Evolutionary conservation across 2,329 filamentous ascomycete species (phyloP).

Genomic region (Ceratocystiopsis brevicomis): DNA sequence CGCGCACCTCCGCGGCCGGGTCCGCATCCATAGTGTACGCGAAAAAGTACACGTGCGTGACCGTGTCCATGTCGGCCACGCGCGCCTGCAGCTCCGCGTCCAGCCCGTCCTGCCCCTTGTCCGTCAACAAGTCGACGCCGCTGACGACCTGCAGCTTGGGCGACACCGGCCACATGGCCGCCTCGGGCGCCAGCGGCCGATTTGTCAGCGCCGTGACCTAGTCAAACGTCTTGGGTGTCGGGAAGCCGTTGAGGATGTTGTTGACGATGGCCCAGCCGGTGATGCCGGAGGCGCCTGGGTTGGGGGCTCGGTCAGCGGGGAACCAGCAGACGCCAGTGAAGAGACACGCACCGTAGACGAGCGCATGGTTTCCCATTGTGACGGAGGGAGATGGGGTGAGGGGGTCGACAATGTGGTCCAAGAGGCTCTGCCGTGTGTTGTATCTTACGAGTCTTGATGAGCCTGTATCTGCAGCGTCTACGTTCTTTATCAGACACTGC

Average conservation of each 20-base stretch:
- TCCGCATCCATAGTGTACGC: constrained; percentile 20
- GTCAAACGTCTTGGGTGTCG: constrained; percentile 21
- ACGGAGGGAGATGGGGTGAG: neutral
- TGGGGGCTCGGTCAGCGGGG: neutral
- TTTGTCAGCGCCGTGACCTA: constrained; percentile 29
- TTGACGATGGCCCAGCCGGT: constrained; percentile 30
- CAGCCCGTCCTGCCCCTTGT: constrained; percentile 13
- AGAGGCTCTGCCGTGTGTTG: neutral
- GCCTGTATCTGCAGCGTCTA: too few relatives aligned
- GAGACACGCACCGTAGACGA: constrained; percentile 6
- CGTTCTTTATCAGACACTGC: too few relatives aligned
- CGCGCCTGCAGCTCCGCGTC: constrained; percentile 16
- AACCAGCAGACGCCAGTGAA: neutral
- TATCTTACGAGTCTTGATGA: too few relatives aligned
- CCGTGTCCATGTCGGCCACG: constrained; percentile 17
- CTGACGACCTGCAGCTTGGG: constrained; percentile 16
- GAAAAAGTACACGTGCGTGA: constrained; percentile 25
- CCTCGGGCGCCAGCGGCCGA: constrained; percentile 16
- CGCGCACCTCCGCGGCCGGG: constrained; percentile 13
- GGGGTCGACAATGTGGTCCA: neutral
- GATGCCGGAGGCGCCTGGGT: constrained; percentile 25
- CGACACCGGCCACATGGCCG: constrained; percentile 14
- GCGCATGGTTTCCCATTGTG: constrained; percentile 7
- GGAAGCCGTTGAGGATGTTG: constrained; percentile 26
- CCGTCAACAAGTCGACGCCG: constrained; percentile 18